Conservation (phyloP, 1,139 yeast genomes). For the Yamadazyma sp. region DNA sequence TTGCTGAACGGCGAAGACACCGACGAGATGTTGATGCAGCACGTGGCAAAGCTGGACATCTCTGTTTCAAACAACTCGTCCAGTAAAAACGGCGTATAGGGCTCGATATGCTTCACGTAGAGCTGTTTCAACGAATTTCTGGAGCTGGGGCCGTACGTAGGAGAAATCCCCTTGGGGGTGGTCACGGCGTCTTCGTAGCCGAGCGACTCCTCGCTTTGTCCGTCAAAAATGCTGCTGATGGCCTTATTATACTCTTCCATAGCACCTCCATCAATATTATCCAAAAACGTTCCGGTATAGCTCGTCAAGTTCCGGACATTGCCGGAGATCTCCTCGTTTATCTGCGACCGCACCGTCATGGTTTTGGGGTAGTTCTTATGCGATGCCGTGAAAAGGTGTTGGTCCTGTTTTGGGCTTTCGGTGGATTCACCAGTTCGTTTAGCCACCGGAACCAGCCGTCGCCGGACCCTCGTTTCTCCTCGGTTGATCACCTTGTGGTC, state of each 20-base stretch:
- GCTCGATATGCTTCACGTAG: slow-evolving; percentile 18
- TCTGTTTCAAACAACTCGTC: slow-evolving; percentile 14
- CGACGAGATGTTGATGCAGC: slow-evolving; percentile 21
- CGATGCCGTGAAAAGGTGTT: not conserved
- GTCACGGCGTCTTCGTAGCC: not conserved
- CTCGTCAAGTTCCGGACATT: slow-evolving; percentile 12
- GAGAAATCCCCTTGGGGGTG: not conserved
- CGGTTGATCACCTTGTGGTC: slow-evolving; percentile 18
- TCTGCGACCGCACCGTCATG: slow-evolving; percentile 1
- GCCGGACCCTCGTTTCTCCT: not conserved
- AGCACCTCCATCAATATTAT: slow-evolving; percentile 14
- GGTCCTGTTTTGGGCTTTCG: not conserved
- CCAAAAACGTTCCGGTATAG: slow-evolving; percentile 19
- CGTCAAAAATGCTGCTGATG: slow-evolving; percentile 1
- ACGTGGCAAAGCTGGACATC: slow-evolving; percentile 17
- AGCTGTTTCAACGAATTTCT: slow-evolving; percentile 9
- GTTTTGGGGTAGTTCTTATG: slow-evolving; percentile 2
- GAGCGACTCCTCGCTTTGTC: not conserved
- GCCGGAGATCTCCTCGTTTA: slow-evolving; percentile 8
- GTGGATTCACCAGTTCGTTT: no score
- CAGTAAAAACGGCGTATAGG: slow-evolving; percentile 21
- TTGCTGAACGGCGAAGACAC: slow-evolving; percentile 13
- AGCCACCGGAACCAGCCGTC: not conserved
- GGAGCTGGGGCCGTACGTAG: not conserved
- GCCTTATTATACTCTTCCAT: slow-evolving; percentile 13